Base-by-base conservation (phyloP, 306 rosid species). In the Datisca glomerata region DNA sequence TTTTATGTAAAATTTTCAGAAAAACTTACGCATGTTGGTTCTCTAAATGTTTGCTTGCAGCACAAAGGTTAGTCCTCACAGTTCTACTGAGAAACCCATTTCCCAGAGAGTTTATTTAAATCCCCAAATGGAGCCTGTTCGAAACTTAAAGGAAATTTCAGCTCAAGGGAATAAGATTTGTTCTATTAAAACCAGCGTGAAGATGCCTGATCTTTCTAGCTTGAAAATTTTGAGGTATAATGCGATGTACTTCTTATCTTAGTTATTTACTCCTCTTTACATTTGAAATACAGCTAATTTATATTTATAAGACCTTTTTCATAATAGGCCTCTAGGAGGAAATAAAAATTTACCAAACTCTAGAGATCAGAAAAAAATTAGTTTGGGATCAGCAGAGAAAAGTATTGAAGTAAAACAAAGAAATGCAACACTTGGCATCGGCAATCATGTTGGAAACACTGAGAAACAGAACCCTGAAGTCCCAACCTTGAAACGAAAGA, bases 401-500 rank as follows among this genome's bases (percentile, higher is more conserved):
- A 60, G 44, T 24, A 49, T 22, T 46, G 66, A 73, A 59, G 54
- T 45, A 25, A 18, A 37, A 52, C 75, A 51, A 21, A 53, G 68
- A 36, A 22, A 24, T 32, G 33, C 46, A 47, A 48, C 61, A 45
- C 45, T 63, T n/a, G 60, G 64, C 23, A 47, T 28, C 12, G 55
- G 67, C 40, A 37, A 28, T 34, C 49, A 15, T 39, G 43, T 41
- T 36, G 81, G 35, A 21, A 43, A 41, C 28, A 49, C 56, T 42
- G 86, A 56, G 65, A 83, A 56, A 44, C 63, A 55, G 57, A 65
- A 42, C 63, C 51, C 56, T 45, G 39, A 25, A 8, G 53, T 43
- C 53, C 48, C 55, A 15, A 49, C 53, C 47, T 53, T 70, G 77
- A 84, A 83, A 76, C 70, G 91, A 53, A 89, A 77, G 66, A 25